These are phyloP conservation scores for Monilinia fructicola DNA, from an alignment of 2,329 filamentous ascomycete species.

Conservation along the genomic window DNA sequence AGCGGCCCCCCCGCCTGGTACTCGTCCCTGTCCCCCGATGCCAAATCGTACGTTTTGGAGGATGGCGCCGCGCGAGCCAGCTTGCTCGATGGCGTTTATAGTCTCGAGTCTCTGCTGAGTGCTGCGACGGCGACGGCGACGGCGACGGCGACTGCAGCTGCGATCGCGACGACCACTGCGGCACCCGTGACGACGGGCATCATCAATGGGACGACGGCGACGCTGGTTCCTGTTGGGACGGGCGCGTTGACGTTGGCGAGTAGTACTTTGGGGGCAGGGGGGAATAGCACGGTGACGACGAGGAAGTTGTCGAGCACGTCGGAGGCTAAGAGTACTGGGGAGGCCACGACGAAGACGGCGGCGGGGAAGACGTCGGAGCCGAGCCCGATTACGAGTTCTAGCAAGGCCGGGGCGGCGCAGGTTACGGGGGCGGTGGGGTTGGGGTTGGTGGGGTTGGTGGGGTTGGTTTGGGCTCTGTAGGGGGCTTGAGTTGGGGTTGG, in stretches of 20 bases:
- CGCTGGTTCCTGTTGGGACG: not conserved
- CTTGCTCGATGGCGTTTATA: not conserved
- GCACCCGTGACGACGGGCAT: not conserved
- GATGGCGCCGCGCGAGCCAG: not conserved
- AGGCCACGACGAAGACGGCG: not conserved
- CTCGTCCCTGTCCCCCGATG: not conserved
- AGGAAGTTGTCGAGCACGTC: not conserved
- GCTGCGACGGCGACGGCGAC: not conserved
- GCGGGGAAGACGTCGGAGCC: not conserved
- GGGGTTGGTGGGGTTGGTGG: conserved; percentile 1
- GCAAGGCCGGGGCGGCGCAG: conserved; percentile 12
- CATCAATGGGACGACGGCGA: not conserved
- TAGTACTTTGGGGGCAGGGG: not conserved
- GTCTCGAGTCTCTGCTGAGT: not conserved
- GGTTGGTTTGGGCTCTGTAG: conserved; percentile 21
- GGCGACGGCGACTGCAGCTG: not conserved
- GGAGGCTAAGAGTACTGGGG: not conserved
- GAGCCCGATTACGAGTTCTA: conserved; percentile 5
- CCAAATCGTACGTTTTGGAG: conserved; percentile 6
- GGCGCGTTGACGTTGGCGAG: not conserved
- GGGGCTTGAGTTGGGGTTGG: not conserved
- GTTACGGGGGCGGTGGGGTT: conserved; percentile 9
- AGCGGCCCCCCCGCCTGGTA: conserved; percentile 13
- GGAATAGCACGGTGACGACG: conserved; percentile 22
- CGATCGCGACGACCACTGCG: not conserved